A percentile compares a stretch with the other conserved stretches of the same genome.
These are phyloP conservation scores for Calonectria multiphialidica DNA, from an alignment of 2,329 filamentous ascomycete species.

Conservation along the genomic window DNA sequence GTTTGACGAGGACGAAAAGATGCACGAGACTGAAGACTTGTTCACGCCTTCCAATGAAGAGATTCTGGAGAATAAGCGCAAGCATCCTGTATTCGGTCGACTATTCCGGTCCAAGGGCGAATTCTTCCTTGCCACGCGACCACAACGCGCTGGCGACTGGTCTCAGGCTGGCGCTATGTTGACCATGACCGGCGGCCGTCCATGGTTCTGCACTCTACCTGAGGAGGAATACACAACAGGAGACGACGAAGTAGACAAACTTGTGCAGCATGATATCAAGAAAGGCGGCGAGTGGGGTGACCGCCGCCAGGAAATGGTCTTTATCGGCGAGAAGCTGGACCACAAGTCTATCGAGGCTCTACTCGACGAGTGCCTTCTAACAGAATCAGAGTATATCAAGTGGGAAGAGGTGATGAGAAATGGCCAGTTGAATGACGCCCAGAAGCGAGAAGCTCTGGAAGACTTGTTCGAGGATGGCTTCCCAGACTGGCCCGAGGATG, in stretches of 20 bases:
- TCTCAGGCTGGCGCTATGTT: constrained; percentile 75
- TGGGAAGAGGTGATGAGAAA: constrained; percentile 67
- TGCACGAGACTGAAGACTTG: constrained; percentile 41
- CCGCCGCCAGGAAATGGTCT: constrained; percentile 78
- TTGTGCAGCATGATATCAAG: constrained; percentile 62
- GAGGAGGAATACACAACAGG: constrained; percentile 63
- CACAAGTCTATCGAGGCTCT: constrained; percentile 60
- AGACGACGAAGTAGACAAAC: constrained; percentile 60
- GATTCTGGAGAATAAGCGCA: constrained; percentile 69
- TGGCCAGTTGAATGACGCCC: constrained; percentile 47
- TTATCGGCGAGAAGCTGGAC: constrained; percentile 77
- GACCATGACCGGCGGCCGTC: constrained; percentile 66
- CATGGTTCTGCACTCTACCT: constrained; percentile 71
- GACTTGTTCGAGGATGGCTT: constrained; percentile 70
- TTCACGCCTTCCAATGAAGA: constrained; percentile 53
- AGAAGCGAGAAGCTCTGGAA: constrained; percentile 60
- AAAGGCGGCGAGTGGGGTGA: constrained; percentile 76
- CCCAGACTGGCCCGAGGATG: constrained; percentile 65
- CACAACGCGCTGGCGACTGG: constrained; percentile 68
- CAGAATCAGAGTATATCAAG: constrained; percentile 67
- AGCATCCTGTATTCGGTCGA: constrained; percentile 62
- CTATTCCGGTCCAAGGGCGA: constrained; percentile 75
- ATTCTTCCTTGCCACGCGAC: constrained; percentile 70
- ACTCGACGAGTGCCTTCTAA: constrained; percentile 72
- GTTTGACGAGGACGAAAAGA: constrained; percentile 28